A percentile compares a stretch with the other conserved stretches of the same genome.
Conservation (phyloP, 805 yeast species). For the Lipomyces orientalis region DNA sequence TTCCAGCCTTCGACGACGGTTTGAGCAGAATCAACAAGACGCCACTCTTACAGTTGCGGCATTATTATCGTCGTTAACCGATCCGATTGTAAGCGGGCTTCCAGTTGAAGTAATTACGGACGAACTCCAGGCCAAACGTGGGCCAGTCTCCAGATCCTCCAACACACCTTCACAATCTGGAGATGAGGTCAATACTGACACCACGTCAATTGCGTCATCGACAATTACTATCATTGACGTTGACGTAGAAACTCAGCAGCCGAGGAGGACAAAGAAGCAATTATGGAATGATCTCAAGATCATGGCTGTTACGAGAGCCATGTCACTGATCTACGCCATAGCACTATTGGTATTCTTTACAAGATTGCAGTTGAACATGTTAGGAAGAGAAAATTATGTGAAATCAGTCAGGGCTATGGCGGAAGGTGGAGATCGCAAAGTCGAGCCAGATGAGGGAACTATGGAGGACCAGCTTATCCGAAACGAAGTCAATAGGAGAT, state of each 20-base stretch:
- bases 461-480: conserved; percentile 37
- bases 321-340: conserved; percentile 71
- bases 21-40: conserved; percentile 90
- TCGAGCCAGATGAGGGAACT: conserved; percentile 13
- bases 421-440: conserved; percentile 40
- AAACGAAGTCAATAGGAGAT: conserved; percentile 68
- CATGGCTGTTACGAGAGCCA: conserved; percentile 71
- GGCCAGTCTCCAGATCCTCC: conserved; percentile 8
- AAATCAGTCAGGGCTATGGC: conserved; percentile 60
- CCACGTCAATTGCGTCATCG: conserved; percentile 26
- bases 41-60: conserved; percentile 84
- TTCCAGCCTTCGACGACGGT: conserved; percentile 69
- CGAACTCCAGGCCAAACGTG: conserved; percentile 67
- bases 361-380: conserved; percentile 81
- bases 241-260: conserved; percentile 31
- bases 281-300: conserved; percentile 85
- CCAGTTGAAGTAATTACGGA: conserved; percentile 77
- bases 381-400: conserved; percentile 85
- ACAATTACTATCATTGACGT: conserved; percentile 24
- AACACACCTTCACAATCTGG: not conserved
- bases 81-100: conserved; percentile 63
- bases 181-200: conserved; percentile 14
- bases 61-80: conserved; percentile 74
- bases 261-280: conserved; percentile 59
- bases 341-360: conserved; percentile 77